phyloP scores from a whole-genome alignment of 208 protist genomes.

The Crithidia acanthocephali region DNA sequence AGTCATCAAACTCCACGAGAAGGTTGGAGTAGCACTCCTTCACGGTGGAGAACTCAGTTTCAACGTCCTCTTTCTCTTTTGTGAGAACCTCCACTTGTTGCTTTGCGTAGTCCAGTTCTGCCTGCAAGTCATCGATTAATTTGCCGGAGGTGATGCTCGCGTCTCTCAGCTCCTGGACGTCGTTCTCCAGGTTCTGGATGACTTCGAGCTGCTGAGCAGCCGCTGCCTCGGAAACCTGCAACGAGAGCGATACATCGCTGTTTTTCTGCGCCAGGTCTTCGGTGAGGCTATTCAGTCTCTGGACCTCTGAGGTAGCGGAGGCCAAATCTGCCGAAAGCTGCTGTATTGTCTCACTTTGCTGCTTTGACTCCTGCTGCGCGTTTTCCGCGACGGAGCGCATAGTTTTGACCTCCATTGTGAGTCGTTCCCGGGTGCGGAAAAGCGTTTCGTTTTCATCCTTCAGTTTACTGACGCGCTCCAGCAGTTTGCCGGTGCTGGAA shows the following conservation, averaged over 20 bases:
- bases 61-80: slow-evolving; percentile 46
- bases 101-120: slow-evolving; percentile 20
- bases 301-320: neutral
- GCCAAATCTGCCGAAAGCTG: slow-evolving; percentile 7
- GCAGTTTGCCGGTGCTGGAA: slow-evolving; percentile 36
- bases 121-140: slow-evolving; percentile 42
- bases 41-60: slow-evolving; percentile 52
- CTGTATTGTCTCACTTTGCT: neutral
- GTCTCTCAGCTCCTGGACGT: slow-evolving; percentile 44
- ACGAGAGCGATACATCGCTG: neutral
- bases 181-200: slow-evolving; percentile 49
- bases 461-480: slow-evolving; percentile 34
- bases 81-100: slow-evolving; percentile 27
- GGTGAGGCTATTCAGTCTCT: neutral
- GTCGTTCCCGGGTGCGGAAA: slow-evolving; percentile 6
- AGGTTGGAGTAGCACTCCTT: slow-evolving; percentile 71
- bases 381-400: neutral
- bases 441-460: slow-evolving; percentile 38
- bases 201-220: slow-evolving; percentile 45
- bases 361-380: neutral
- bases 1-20: slow-evolving; percentile 62
- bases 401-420: neutral
- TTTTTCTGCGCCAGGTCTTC: slow-evolving; percentile 3
- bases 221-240: slow-evolving; percentile 16
- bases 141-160: slow-evolving; percentile 25